A percentile compares a stretch with the other conserved stretches of the same genome.
Evolutionary conservation across 2,329 filamentous ascomycete species (phyloP).

Genomic region (Didymella pinodella): DNA sequence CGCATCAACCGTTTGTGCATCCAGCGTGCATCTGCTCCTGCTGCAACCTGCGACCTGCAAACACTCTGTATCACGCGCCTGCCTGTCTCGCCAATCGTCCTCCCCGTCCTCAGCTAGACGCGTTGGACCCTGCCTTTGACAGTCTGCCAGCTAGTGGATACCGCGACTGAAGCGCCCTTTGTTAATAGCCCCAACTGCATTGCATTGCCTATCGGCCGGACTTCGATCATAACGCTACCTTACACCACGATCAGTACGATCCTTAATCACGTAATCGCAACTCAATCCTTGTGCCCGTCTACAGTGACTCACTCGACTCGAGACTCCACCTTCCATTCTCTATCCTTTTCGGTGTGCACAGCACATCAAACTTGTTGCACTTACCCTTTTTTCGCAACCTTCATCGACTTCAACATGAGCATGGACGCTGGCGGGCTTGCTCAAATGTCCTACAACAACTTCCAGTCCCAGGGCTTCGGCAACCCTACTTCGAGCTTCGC

Average conservation of each 20-base stretch:
- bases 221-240: constrained; percentile 44
- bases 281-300: constrained; percentile 36
- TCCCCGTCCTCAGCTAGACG: constrained; percentile 31
- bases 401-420: constrained; percentile 54
- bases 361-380: constrained; percentile 41
- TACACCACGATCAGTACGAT: constrained; percentile 48
- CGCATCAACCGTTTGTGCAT: constrained; percentile 36
- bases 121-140: constrained; percentile 23
- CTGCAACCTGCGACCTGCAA: constrained; percentile 6
- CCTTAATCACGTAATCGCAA: constrained; percentile 52
- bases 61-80: constrained; percentile 20
- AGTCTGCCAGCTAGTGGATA: constrained; percentile 19
- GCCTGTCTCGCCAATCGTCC: constrained; percentile 24
- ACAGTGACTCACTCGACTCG: constrained; percentile 23
- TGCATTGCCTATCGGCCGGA: constrained; percentile 50
- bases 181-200: constrained; percentile 50
- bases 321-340: constrained; percentile 42
- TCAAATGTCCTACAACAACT: constrained; percentile 94
- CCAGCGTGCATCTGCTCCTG: constrained; percentile 21
- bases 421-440: constrained; percentile 99
- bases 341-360: constrained; percentile 41
- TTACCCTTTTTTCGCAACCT: constrained; percentile 42
- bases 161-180: constrained; percentile 35
- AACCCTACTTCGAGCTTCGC: constrained; percentile 83
- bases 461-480: constrained; percentile 72